These are phyloP conservation scores for Colletotrichum incanum DNA, from an alignment of 2,329 filamentous ascomycete genomes.

Conservation along the genomic window DNA sequence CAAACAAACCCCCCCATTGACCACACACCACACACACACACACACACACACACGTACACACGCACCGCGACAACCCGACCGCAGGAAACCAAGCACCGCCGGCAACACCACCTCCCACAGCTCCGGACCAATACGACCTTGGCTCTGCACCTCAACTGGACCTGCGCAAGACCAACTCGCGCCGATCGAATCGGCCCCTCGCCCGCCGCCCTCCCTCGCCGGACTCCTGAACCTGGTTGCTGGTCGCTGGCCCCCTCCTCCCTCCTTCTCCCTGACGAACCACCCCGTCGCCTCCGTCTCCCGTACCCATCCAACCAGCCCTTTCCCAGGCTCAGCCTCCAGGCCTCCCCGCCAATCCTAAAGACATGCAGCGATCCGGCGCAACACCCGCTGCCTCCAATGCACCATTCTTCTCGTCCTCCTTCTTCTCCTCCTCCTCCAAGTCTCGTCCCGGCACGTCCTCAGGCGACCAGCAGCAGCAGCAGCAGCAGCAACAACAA, in stretches of 20 bases:
- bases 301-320: slow-evolving; percentile 4
- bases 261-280: slow-evolving; percentile 26
- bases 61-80: background rate
- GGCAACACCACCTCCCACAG: slow-evolving; percentile 26
- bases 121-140: slow-evolving; percentile 34
- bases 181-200: slow-evolving; percentile 37
- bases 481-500: slow-evolving; percentile 35
- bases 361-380: slow-evolving; percentile 45
- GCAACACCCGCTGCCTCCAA: slow-evolving; percentile 45
- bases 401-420: slow-evolving; percentile 55
- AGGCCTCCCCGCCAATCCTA: slow-evolving; percentile 17
- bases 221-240: slow-evolving; percentile 33
- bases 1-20: background rate
- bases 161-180: slow-evolving; percentile 17
- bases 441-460: slow-evolving; percentile 46
- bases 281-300: slow-evolving; percentile 1
- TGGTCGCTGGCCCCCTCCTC: slow-evolving; percentile 21
- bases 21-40: slow-evolving; percentile 5
- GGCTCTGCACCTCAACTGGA: slow-evolving; percentile 4
- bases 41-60: slow-evolving; percentile 1
- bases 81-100: slow-evolving; percentile 2
- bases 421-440: slow-evolving; percentile 54
- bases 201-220: slow-evolving; percentile 35
- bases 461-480: slow-evolving; percentile 42
- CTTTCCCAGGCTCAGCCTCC: slow-evolving; percentile 16